phyloP scores from a whole-genome alignment of 495 filamentous ascomycete genomes.

The Penicillium pulvis region DNA sequence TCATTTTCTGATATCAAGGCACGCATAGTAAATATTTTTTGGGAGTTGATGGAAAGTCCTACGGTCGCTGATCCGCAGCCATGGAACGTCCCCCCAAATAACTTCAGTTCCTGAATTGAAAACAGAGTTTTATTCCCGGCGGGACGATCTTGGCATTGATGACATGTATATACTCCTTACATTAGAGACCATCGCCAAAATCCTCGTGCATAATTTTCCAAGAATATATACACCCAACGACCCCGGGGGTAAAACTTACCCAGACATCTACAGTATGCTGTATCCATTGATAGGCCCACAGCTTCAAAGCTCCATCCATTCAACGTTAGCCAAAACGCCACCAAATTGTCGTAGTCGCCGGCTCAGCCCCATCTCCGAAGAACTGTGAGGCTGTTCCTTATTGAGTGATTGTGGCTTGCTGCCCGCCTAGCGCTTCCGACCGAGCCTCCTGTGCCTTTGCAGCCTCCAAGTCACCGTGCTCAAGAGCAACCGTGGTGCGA shows the following conservation, averaged over 20 bases:
- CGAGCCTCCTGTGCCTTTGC: constrained; percentile 6
- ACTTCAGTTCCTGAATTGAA: constrained; percentile 1
- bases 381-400: neutral
- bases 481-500: constrained; percentile 25
- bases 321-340: neutral
- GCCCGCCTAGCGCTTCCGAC: neutral
- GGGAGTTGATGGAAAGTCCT: neutral
- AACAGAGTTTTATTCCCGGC: neutral
- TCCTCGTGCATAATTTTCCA: too few relatives aligned
- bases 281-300: too few relatives aligned
- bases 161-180: neutral
- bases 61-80: neutral
- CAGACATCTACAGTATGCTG: too few relatives aligned
- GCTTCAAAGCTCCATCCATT: neutral
- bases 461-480: constrained; percentile 23
- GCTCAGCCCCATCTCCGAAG: neutral
- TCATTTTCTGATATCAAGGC: neutral
- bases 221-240: too few relatives aligned
- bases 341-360: neutral
- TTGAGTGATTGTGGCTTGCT: neutral
- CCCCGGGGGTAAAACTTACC: neutral
- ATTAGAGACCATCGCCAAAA: neutral
- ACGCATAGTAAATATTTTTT: neutral
- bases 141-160: constrained; percentile 1
- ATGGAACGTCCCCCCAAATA: neutral